Conservation (phyloP, 2,329 filamentous ascomycete genomes). For the Coccinonectria pachysandricola region DNA sequence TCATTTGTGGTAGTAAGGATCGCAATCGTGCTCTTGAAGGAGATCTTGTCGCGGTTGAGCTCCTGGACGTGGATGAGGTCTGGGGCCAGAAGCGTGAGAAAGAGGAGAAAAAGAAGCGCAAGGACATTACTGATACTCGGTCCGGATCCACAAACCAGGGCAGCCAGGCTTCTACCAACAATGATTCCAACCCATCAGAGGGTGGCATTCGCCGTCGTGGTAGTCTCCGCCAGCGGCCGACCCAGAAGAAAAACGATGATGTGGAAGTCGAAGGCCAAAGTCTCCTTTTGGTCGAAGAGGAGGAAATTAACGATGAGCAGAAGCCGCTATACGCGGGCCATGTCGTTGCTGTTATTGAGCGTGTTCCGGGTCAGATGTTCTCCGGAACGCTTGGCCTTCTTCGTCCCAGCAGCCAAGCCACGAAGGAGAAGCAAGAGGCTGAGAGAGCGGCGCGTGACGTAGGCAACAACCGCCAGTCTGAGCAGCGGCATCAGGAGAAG, state of each 20-base stretch:
- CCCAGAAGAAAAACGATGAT: constrained; percentile 99
- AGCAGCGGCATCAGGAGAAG: constrained; percentile 78
- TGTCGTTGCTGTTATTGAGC: constrained; percentile 93
- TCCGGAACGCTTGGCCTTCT: constrained; percentile 90
- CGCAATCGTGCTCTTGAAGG: constrained; percentile 94
- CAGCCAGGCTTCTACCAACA: constrained; percentile 53
- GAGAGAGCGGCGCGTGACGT: constrained; percentile 89
- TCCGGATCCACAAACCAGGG: constrained; percentile 65
- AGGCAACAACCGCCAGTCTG: constrained; percentile 56
- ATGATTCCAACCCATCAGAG: constrained; percentile 55
- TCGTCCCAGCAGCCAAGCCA: constrained; percentile 93
- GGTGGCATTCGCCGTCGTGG: constrained; percentile 86
- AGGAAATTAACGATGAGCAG: constrained; percentile 96
- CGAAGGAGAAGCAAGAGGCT: constrained; percentile 98
- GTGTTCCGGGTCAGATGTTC: constrained; percentile 97
- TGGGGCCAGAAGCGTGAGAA: constrained; percentile 99
- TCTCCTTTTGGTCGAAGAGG: constrained; percentile 90
- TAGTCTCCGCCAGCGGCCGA: constrained; percentile 90
- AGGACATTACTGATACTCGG: constrained; percentile 91
- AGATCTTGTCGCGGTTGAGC: constrained; percentile 88
- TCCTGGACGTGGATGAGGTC: constrained; percentile 95
- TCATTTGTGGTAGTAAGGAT: constrained; percentile 98
- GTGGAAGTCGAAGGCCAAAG: constrained; percentile 98
- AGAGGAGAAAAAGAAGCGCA: constrained; percentile 99
- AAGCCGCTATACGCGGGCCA: constrained; percentile 97